Conservation (phyloP, 257 asterid species). For the Solanum paucissectum region DNA sequence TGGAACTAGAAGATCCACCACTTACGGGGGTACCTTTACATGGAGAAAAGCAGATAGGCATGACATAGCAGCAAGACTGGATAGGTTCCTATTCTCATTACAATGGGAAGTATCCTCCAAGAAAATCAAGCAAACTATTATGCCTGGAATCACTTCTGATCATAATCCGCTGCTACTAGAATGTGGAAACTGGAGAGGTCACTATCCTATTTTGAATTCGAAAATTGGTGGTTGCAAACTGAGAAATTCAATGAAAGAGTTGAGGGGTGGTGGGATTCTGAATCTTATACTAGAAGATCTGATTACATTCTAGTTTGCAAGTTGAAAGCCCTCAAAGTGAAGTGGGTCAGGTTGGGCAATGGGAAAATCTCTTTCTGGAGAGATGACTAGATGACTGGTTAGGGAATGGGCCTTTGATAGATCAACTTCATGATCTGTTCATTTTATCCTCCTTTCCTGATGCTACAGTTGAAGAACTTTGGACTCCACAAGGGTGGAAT, state of each 20-base stretch:
- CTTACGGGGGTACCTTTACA: neutral
- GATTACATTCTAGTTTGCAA: neutral
- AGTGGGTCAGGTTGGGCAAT: too few relatives aligned
- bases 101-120: neutral
- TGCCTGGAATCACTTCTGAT: neutral
- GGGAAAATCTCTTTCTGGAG: too few relatives aligned
- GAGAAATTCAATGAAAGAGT: neutral
- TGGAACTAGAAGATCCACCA: neutral
- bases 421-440: too few relatives aligned
- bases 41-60: neutral
- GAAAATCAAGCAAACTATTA: neutral
- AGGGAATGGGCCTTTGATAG: too few relatives aligned
- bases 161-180: neutral
- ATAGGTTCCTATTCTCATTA: neutral
- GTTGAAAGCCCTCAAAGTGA: neutral
- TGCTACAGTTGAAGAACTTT: too few relatives aligned
- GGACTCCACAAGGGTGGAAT: too few relatives aligned
- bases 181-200: neutral
- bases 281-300: neutral
- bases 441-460: too few relatives aligned
- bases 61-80: neutral
- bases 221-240: neutral
- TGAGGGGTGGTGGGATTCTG: neutral
- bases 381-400: too few relatives aligned
- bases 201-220: too few relatives aligned